These are phyloP conservation scores for Zoysia matrella DNA, from an alignment of 202 grass and related monocot genomes.

Conservation along the genomic window DNA sequence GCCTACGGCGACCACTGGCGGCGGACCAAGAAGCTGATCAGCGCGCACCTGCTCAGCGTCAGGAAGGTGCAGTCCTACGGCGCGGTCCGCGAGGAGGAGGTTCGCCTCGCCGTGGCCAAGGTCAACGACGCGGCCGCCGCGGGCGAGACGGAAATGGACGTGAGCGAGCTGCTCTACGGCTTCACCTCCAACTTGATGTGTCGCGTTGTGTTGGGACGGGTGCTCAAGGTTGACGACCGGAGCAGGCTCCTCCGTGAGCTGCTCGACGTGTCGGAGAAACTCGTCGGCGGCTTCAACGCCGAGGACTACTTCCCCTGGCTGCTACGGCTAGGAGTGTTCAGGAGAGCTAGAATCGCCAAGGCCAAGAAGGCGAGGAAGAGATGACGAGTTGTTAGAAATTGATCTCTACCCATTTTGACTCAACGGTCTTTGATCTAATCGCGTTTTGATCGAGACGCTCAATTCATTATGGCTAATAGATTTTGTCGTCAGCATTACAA, in stretches of 20 bases:
- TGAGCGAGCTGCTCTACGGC: conserved; percentile 29
- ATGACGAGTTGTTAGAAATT: conserved; percentile 6
- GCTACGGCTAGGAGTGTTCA: neutral
- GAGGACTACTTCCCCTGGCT: conserved; percentile 44
- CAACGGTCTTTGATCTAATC: no score
- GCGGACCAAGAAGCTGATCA: neutral
- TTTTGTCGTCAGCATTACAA: no score
- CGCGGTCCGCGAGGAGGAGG: neutral
- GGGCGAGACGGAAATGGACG: neutral
- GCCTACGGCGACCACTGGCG: conserved; percentile 38
- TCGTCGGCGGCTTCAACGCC: conserved; percentile 19
- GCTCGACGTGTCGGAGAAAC: neutral
- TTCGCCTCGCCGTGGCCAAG: neutral
- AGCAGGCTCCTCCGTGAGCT: conserved; percentile 13
- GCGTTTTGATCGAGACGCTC: no score
- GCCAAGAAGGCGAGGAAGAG: neutral
- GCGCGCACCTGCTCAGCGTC: neutral
- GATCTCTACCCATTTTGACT: no score
- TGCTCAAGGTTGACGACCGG: conserved; percentile 1
- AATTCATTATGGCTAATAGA: no score
- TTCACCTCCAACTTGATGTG: conserved; percentile 13
- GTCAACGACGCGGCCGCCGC: neutral
- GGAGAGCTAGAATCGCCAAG: neutral
- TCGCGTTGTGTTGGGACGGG: conserved; percentile 38
- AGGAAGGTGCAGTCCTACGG: neutral